phyloP scores from a whole-genome alignment of 495 filamentous ascomycete genomes.

The Clavariopsis aquatica region DNA sequence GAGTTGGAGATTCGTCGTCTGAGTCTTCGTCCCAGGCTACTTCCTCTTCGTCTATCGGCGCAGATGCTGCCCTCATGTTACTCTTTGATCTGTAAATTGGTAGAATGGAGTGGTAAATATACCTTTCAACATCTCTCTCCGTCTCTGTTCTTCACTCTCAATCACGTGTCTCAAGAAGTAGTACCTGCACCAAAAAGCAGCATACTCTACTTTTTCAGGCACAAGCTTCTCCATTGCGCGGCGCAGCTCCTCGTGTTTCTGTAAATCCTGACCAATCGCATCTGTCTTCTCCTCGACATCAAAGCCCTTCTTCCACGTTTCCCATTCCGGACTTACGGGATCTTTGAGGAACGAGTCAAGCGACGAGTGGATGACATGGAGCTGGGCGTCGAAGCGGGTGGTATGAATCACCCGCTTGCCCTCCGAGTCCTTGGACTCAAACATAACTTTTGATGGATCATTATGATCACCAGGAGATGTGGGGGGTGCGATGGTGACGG shows the following conservation, averaged over 20 bases:
- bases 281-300: slow-evolving; percentile 82
- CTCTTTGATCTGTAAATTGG: background rate
- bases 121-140: slow-evolving; percentile 93
- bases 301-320: slow-evolving; percentile 72
- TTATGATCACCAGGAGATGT: slow-evolving; percentile 45
- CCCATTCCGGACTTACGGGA: slow-evolving; percentile 72
- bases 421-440: slow-evolving; percentile 87
- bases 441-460: slow-evolving; percentile 56
- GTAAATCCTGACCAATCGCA: slow-evolving; percentile 77
- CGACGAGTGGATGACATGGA: slow-evolving; percentile 90
- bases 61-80: slow-evolving; percentile 25
- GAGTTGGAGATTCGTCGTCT: slow-evolving; percentile 35
- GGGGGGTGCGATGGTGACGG: slow-evolving; percentile 82
- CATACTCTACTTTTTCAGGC: slow-evolving; percentile 84
- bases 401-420: slow-evolving; percentile 90
- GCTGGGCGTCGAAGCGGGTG: slow-evolving; percentile 90
- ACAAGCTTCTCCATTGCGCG: slow-evolving; percentile 94
- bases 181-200: slow-evolving; percentile 89
- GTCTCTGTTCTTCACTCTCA: slow-evolving; percentile 89
- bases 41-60: slow-evolving; percentile 67
- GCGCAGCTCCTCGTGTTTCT: slow-evolving; percentile 85
- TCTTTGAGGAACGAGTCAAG: slow-evolving; percentile 83
- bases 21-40: slow-evolving; percentile 70
- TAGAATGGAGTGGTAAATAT: slow-evolving; percentile 31
- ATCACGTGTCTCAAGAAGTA: slow-evolving; percentile 94